Evolutionary conservation across 768 basidiomycete species (phyloP), one percentile per base, ranked within the genome.

Genomic region (Pisolithus orientalis): DNA sequence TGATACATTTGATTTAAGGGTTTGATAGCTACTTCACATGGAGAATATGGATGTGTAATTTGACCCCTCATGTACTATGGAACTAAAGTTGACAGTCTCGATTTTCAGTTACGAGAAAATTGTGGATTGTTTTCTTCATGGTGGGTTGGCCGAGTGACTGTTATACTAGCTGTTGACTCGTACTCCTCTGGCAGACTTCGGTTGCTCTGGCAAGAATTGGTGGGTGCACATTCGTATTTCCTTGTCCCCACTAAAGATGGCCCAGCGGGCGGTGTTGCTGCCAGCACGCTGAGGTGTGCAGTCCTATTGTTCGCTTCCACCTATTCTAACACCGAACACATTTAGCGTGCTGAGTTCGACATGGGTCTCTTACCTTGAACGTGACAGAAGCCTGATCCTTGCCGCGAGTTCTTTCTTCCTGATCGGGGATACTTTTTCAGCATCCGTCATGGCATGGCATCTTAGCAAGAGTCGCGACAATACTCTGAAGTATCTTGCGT

Each of bases 1-100:
- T 11, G 6, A 13, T 8, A 7, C 13, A 6, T 28, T 24, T 13
- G 21, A 24, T 24, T 8, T 39, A 32, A 9, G 24, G 10, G 5
- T 32, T 10, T 11, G 8, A 31, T 44, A 54, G 53, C 7, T 54
- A 54, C 38, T 54, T 54, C 34, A 49, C 48, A 11, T 54, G 53
- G 53, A 44, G 53, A 17, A 50, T 54, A 45, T 54, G 47, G 47
- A 45, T 8, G 17, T 54, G 53, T 54, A 24, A 25, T 10, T 42
- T 9, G 17, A 27, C 2, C 44, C 3, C 25, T 11, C 8, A 7
- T 8, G 8, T 27, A 11, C 28, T 24, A 7, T 11, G 3, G 31
- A 32, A 32, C 14, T 2, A 21, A 27, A 31, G 17, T 25, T 40
- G n/a, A 39, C 8, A 7, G 6, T 29, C 13, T 8, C 8, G 16